These are phyloP conservation scores for Colletotrichum gigasporum DNA, from an alignment of 2,329 filamentous ascomycete genomes.

Conservation along the genomic window DNA sequence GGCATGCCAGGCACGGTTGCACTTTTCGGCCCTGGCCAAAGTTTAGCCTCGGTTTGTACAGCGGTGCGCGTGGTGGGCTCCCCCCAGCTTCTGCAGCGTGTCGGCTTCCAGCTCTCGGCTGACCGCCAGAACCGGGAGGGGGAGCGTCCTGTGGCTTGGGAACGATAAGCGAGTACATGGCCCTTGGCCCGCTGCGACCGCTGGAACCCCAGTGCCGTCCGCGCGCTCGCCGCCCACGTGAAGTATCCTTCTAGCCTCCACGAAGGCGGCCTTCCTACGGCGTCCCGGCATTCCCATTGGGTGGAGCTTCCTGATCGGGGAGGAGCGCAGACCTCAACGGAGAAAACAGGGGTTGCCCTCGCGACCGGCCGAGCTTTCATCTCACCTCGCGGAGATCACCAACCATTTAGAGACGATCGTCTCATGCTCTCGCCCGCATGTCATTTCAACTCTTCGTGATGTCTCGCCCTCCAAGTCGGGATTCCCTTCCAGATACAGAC, in stretches of 20 bases:
- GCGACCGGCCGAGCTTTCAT: constrained; percentile 30
- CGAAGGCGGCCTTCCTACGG: background rate
- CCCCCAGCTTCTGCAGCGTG: constrained; percentile 6
- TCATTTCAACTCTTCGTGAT: constrained; percentile 30
- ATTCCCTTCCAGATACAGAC: background rate
- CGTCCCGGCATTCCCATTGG: constrained; percentile 9
- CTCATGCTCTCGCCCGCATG: constrained; percentile 22
- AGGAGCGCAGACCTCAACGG: constrained; percentile 10
- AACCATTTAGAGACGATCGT: constrained; percentile 25
- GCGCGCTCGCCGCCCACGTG: background rate
- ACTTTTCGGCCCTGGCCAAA: constrained; percentile 30
- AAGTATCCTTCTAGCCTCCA: constrained; percentile 31
- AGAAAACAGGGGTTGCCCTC: constrained; percentile 32
- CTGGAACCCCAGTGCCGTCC: constrained; percentile 9
- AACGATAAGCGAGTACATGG: constrained; percentile 24
- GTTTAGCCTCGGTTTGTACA: constrained; percentile 32
- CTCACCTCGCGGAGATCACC: constrained; percentile 30
- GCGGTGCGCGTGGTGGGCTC: background rate
- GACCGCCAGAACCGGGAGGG: constrained; percentile 2
- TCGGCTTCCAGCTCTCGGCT: constrained; percentile 6
- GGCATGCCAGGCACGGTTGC: constrained; percentile 19
- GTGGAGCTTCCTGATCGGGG: constrained; percentile 21
- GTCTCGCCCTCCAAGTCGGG: background rate
- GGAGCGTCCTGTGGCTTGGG: too few relatives aligned
- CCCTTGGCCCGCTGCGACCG: background rate